A percentile compares a stretch with the other conserved stretches of the same genome.
Evolutionary conservation across 768 basidiomycete genomes (phyloP).

Genomic region (Termitomyces sp.): DNA sequence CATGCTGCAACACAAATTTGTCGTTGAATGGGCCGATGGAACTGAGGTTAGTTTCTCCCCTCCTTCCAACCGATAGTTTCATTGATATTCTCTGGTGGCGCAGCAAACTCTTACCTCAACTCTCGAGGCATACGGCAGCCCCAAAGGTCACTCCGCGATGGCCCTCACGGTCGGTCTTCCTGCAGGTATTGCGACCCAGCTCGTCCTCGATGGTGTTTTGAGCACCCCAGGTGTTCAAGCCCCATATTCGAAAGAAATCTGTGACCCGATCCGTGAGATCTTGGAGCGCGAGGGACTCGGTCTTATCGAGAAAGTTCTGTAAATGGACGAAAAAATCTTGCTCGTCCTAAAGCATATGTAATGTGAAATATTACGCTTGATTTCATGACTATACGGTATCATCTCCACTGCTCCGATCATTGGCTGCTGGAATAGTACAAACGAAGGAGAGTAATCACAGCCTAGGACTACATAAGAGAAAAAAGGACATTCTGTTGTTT

Average conservation of each 20-base stretch:
- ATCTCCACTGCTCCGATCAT: neutral
- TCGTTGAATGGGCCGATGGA: constrained; percentile 87
- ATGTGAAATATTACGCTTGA: neutral
- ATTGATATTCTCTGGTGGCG: constrained; percentile 3
- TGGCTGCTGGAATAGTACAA: too few species aligned
- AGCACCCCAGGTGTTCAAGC: constrained; percentile 75
- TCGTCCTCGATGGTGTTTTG: constrained; percentile 85
- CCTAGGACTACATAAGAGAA: too few species aligned
- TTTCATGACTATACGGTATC: neutral
- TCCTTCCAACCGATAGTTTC: neutral
- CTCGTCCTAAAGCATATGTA: neutral
- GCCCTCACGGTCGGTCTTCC: constrained; percentile 89
- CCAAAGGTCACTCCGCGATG: constrained; percentile 85
- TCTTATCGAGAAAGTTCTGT: constrained; percentile 56
- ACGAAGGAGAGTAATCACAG: too few species aligned
- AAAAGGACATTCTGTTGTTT: too few species aligned
- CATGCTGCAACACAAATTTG: constrained; percentile 98
- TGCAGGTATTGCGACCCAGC: constrained; percentile 90
- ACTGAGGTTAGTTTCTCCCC: constrained; percentile 42
- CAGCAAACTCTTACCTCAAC: constrained; percentile 89
- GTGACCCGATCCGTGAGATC: constrained; percentile 64
- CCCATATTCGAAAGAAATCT: constrained; percentile 85
- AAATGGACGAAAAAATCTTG: neutral
- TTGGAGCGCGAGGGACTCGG: constrained; percentile 77
- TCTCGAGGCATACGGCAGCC: constrained; percentile 83